phyloP scores from a whole-genome alignment of 495 filamentous ascomycete genomes.

The Penicillium herquei region DNA sequence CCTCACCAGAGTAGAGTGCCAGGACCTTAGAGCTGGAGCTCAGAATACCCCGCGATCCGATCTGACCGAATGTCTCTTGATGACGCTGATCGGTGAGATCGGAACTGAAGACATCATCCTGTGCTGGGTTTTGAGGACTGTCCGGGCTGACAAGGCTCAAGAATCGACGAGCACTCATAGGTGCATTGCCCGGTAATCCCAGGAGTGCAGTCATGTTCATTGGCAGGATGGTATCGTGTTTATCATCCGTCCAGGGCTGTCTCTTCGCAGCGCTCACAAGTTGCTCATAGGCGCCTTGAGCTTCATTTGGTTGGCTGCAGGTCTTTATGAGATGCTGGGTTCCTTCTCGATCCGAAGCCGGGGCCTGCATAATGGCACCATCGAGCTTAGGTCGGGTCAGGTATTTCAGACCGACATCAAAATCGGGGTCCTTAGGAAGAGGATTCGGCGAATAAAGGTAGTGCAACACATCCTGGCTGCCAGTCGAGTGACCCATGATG shows the following conservation, averaged over 20 bases:
- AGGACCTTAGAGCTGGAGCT: constrained; percentile 36
- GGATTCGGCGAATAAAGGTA: constrained; percentile 55
- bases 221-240: constrained; percentile 58
- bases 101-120: constrained; percentile 88
- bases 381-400: constrained; percentile 54
- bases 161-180: constrained; percentile 57
- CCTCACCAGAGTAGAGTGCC: constrained; percentile 64
- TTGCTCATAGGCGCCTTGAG: constrained; percentile 44
- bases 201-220: constrained; percentile 41
- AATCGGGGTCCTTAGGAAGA: constrained; percentile 18
- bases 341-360: constrained; percentile 75
- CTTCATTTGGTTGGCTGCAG: constrained; percentile 20
- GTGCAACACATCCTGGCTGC: constrained; percentile 83
- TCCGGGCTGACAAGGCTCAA: constrained; percentile 60
- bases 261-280: constrained; percentile 51
- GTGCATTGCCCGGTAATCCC: constrained; percentile 54
- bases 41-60: constrained; percentile 54
- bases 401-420: constrained; percentile 23
- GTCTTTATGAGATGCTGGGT: constrained; percentile 34
- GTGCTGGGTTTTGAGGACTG: constrained; percentile 54
- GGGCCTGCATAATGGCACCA: constrained; percentile 80
- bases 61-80: constrained; percentile 60
- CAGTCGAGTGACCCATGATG: constrained; percentile 84
- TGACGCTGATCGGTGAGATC: constrained; percentile 64
- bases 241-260: constrained; percentile 40